Evolutionary conservation across 441 rosid species (phyloP), one percentile per base, ranked within the genome.

Genomic region (Aleurites moluccanus): DNA sequence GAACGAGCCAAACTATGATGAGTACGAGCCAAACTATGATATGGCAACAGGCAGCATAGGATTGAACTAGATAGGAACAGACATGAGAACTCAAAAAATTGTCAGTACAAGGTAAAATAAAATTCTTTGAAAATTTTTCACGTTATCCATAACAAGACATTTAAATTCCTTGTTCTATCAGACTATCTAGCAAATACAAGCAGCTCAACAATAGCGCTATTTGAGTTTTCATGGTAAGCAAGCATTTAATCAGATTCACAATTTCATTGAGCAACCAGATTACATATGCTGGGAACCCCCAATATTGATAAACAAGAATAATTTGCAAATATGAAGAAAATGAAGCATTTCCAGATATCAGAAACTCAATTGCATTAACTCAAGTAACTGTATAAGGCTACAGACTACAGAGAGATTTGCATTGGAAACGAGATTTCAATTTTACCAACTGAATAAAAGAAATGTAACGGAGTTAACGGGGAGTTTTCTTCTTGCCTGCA

Each of bases 401-500:
- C 40, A 38, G 40, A 9, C 66, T 21, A 42, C 73, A 77, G 21
- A 59, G 10, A 14, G 52, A 73, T 53, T 77, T 69, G 45, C 42
- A 21, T 10, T 20, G 30, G 64, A 52, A 59, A 23, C 23, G 57
- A n/a, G 45, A 57, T 28, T 4, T 55, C 20, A 72, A 57, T 7
- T 13, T 21, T 13, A 49, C 50, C 15, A 62, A 65, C 55, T 60
- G 25, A 25, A 75, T 15, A 33, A 23, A 73, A 38, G 52, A 38
- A 23, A 28, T 23, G 21, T 14, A 49, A 75, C 25, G 10, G 57
- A 77, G 20, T 82, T 74, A 85, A 77, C 89, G 88, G 49, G 86
- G 76, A 28, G 87, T 83, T 77, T 89, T 90, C 91, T 93, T 90
- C 88, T 91, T 91, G 70, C 97, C 97, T 4, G 95, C 88, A 77